These are phyloP conservation scores for Davidsoniella eucalypti DNA, from an alignment of 2,329 filamentous ascomycete genomes.

Conservation along the genomic window DNA sequence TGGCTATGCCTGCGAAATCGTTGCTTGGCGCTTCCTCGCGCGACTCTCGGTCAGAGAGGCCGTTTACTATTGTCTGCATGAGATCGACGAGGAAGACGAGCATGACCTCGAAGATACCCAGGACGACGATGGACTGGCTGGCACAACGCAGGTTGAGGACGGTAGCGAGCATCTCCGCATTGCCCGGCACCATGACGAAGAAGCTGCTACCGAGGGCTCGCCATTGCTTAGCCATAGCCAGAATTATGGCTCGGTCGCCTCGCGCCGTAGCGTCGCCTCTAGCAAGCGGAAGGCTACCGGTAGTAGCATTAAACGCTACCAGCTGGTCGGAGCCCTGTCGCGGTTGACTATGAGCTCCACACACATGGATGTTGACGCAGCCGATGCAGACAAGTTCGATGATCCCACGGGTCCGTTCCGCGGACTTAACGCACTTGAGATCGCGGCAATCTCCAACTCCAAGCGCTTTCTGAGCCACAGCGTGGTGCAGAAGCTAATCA, in stretches of 20 bases:
- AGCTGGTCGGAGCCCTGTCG: conserved; percentile 37
- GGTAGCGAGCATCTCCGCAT: conserved; percentile 1
- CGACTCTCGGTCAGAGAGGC: conserved; percentile 56
- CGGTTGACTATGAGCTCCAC: conserved; percentile 35
- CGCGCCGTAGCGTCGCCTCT: conserved; percentile 15
- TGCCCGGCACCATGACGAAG: conserved; percentile 21
- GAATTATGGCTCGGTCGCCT: conserved; percentile 14
- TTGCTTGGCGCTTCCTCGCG: conserved; percentile 62
- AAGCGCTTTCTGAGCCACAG: conserved; percentile 73
- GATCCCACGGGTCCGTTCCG: conserved; percentile 58
- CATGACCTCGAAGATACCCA: neutral
- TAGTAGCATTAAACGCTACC: conserved; percentile 28
- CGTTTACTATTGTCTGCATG: conserved; percentile 57
- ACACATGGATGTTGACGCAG: conserved; percentile 21
- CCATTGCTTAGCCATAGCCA: conserved; percentile 27
- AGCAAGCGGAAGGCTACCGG: conserved; percentile 17
- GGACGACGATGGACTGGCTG: neutral
- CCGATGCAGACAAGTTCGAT: conserved; percentile 29
- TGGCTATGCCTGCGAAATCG: conserved; percentile 62
- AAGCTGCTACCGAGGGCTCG: conserved; percentile 28
- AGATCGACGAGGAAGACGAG: conserved; percentile 35
- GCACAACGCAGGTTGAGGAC: conserved; percentile 1
- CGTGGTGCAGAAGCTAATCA: conserved; percentile 67
- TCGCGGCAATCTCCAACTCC: conserved; percentile 63
- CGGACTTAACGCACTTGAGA: conserved; percentile 71